Base-by-base conservation (phyloP, 1,284 basidiomycete species). In the Marasmius fiardii region DNA sequence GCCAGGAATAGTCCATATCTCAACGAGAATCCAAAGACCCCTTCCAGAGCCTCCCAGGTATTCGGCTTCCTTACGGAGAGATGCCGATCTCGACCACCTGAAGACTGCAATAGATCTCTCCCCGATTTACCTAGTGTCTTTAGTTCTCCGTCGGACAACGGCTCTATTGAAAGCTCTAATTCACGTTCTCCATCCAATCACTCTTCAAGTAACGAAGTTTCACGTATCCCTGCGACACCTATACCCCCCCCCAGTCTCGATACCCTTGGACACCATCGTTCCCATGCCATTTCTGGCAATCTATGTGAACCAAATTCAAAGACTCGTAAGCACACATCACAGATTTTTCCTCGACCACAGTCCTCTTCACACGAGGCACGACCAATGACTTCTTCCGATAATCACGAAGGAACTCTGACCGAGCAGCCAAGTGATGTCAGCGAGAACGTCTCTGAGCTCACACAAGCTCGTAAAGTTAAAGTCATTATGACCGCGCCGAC, bases 1-100 rank as follows among this genome's bases (percentile, higher is more conserved):
- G n/a, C 39, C 16, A 1, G 39, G 16, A 16, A 16, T n/a, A 63
- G 58, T 43, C 70, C 71, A 33, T 73, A 75, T 58, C 61, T 57
- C 43, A 62, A 60, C 49, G 60, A 64, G 28, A 68, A 74, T 52
- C 73, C 79, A 5, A 72, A 71, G 59, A 82, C 81, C 23, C 81
- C 84, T 11, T 80, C 80, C 58, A 77, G 83, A 39, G 87, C 87
- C 16, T 85, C 86, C 3, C 81, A 88, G 60, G 75, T 89, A 34
- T 89, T 89, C 54, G 79, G 74, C 18, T 89, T 89, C 67, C 68
- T 89, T 48, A 79, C 77, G 3, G 76, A 79, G 49, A 75, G 74
- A 58, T 71, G 68, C 39, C 67, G 64, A 35, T 71, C 68, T 26
- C 67, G 64, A 45, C 63, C 58, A 4, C 55, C 63, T 24, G 67